Evolutionary conservation across 2,329 filamentous ascomycete species (phyloP), one percentile per base, ranked within the genome.

Genomic region (Fusarium miscanthi): DNA sequence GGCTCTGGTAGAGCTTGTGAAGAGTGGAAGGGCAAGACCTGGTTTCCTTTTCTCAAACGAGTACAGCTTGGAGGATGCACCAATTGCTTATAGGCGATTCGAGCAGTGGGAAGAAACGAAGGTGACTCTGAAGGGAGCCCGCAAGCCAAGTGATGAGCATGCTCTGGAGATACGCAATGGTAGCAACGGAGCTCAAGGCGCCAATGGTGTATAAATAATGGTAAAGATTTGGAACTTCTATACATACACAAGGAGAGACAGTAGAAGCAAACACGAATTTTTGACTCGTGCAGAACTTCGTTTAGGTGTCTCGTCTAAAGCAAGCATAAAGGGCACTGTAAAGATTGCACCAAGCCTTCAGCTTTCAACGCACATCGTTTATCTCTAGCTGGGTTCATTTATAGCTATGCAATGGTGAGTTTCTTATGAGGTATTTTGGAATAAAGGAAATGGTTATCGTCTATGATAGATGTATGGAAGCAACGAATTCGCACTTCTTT

Each of bases 1-100:
- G 7, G 53, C 35, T 14, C 27, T 69, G 10, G 53, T 59, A 1
- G 66, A 59, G 2, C 43, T 70, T 1, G 59, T 69, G 5, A 59
- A 65, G 23, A 69, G 63, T 1, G 65, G 66, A 4, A 38, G 41
- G 19, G 66, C 59, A 3, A 59, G 66, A 1, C 66, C 53, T 4
- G 53, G 53, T 0, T 65, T 70, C 3, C 23, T 70, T 2, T 70
- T 70, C 8, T 65, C 52, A 8, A 65, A 64, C 3, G 66, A 69
- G 38, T 69, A 70, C 5, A 65, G n/a, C 8, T 45, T 70, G 16
- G 66, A 70, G 2, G 48, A 65, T 4, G 53, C 53, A 6, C 48
- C 53, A 7, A 13, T 56, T 0, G 59, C 65, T 0, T 60, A 70
- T 38, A 49, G 42, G 3, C 10, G 53, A 25, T 69, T 59, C 12